Percentiles rank a stretch among this genome's conserved stretches.
Evolutionary conservation across 192 early-diverging fungal genomes (phyloP).

Genomic region (Polychytrium aggregatum): DNA sequence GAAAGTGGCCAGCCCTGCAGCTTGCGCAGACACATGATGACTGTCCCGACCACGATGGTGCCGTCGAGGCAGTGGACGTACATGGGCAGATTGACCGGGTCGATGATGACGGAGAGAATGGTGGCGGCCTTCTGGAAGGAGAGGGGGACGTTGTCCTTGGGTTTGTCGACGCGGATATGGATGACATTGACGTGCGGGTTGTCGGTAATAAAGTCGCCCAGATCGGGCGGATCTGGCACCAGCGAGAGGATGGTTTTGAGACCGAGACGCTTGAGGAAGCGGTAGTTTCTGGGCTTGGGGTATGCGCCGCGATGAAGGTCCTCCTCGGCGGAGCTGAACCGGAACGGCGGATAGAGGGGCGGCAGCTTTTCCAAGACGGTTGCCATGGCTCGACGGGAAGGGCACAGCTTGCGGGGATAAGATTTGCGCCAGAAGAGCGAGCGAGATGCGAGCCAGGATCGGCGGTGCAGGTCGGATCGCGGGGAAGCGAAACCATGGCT

Average conservation of each 20-base stretch:
- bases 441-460: no score
- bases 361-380: no score
- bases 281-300: slow-evolving; percentile 74
- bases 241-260: slow-evolving; percentile 79
- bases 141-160: slow-evolving; percentile 78
- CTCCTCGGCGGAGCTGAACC: slow-evolving; percentile 76
- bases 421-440: no score
- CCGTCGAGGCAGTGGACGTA: slow-evolving; percentile 91
- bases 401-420: no score
- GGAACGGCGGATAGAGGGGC: slow-evolving; percentile 62
- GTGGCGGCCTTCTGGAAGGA: slow-evolving; percentile 59
- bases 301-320: slow-evolving; percentile 79
- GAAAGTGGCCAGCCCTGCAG: slow-evolving; percentile 80
- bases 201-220: slow-evolving; percentile 45
- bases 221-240: slow-evolving; percentile 59
- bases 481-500: no score
- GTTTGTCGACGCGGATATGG: slow-evolving; percentile 62
- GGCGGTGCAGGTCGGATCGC: no score
- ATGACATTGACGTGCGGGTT: slow-evolving; percentile 52
- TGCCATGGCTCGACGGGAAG: no score
- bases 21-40: slow-evolving; percentile 78
- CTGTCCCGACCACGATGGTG: slow-evolving; percentile 69
- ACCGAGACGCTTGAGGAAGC: slow-evolving; percentile 62
- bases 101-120: slow-evolving; percentile 54
- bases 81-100: slow-evolving; percentile 58